Conservation (phyloP, 495 filamentous ascomycete genomes). For the Bombardia bombarda region DNA sequence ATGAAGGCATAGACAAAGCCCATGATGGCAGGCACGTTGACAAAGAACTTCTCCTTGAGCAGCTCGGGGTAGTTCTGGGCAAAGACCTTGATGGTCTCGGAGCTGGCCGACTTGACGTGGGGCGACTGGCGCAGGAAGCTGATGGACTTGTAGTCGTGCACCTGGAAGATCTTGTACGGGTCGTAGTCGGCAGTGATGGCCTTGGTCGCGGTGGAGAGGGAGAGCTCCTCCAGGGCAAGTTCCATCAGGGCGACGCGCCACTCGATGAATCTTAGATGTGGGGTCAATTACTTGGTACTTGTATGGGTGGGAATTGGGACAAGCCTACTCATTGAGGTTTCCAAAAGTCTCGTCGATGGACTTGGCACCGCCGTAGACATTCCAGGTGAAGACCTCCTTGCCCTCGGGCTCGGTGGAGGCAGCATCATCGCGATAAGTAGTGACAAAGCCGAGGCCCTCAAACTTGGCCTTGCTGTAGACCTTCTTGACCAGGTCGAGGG, state of each 20-base stretch:
- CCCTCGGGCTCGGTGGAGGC: slow-evolving; percentile 27
- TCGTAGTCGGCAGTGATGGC: slow-evolving; percentile 72
- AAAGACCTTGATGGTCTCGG: slow-evolving; percentile 73
- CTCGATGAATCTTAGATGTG: slow-evolving; percentile 66
- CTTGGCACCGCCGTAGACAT: slow-evolving; percentile 78
- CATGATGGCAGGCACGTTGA: slow-evolving; percentile 85
- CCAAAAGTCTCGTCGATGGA: slow-evolving; percentile 63
- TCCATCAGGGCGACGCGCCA: slow-evolving; percentile 90
- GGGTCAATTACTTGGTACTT: neutral
- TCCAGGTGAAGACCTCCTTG: slow-evolving; percentile 53
- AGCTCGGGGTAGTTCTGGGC: slow-evolving; percentile 77
- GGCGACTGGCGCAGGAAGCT: slow-evolving; percentile 71
- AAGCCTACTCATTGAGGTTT: slow-evolving; percentile 62
- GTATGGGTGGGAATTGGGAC: neutral
- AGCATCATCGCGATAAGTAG: slow-evolving; percentile 29
- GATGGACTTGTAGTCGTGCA: slow-evolving; percentile 83
- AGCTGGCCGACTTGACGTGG: slow-evolving; percentile 58
- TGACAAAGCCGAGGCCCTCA: slow-evolving; percentile 47
- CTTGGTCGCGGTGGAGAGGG: slow-evolving; percentile 54
- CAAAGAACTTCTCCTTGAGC: slow-evolving; percentile 81
- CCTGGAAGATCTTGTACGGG: slow-evolving; percentile 79
- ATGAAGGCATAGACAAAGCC: slow-evolving; percentile 74
- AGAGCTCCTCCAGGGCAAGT: slow-evolving; percentile 60
- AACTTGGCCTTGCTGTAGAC: slow-evolving; percentile 47
- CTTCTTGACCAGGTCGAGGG: slow-evolving; percentile 38